Conservation (phyloP, 2,329 filamentous ascomycete species). For the Paecilomyces sp. region DNA sequence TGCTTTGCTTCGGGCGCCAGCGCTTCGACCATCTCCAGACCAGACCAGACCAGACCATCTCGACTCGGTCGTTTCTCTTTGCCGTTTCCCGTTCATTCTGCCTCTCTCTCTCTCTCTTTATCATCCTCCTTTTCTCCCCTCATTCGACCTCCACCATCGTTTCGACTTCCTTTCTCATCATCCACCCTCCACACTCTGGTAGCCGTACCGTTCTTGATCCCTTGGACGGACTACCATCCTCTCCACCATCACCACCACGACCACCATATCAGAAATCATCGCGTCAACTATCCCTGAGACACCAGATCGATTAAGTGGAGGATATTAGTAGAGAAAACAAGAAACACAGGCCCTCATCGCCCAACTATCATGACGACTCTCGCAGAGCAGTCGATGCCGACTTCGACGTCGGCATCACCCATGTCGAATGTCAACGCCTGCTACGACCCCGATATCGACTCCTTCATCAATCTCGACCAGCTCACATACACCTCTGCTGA, state of each 20-base stretch:
- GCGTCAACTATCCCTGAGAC: neutral
- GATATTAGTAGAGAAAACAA: neutral
- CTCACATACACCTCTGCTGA: conserved; percentile 33
- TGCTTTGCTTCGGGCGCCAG: neutral
- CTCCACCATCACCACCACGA: neutral
- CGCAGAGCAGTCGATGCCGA: conserved; percentile 23
- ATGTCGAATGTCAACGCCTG: conserved; percentile 22
- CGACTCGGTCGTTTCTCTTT: neutral
- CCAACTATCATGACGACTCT: conserved; percentile 24
- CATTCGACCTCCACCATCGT: conserved; percentile 3
- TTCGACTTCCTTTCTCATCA: neutral
- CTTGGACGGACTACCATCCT: neutral
- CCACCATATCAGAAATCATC: neutral
- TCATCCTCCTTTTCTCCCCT: conserved; percentile 5
- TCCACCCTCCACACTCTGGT: neutral
- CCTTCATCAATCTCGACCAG: conserved; percentile 41
- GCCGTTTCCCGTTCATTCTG: conserved; percentile 3
- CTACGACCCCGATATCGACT: conserved; percentile 40
- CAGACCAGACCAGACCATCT: neutral
- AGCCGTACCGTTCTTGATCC: neutral
- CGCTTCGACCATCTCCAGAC: neutral
- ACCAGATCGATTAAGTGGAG: neutral
- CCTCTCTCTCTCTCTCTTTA: conserved; percentile 6
- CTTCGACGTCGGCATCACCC: conserved; percentile 20
- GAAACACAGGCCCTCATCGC: neutral